A percentile compares a stretch with the other conserved stretches of the same genome.
Evolutionary conservation across 768 basidiomycete genomes (phyloP).

Genomic region (Lanmaoa pseudosensibilis): DNA sequence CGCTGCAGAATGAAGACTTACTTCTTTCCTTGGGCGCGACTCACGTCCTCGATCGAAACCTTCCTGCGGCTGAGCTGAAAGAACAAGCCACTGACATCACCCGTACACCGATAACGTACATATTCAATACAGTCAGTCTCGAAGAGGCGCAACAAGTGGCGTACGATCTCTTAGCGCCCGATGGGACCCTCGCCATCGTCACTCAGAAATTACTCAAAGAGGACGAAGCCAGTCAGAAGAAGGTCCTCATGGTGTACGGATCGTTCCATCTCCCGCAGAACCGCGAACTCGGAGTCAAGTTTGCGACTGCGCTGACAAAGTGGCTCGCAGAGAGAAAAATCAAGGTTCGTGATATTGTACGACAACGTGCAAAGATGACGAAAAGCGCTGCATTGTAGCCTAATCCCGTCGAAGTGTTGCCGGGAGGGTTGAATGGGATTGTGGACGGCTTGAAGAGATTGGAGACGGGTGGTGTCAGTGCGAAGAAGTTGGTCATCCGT

Average conservation of each 20-base stretch:
- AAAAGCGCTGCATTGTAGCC: too few relatives aligned
- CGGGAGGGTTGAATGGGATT: conserved; percentile 37
- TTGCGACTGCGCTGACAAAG: conserved; percentile 14
- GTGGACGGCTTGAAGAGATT: conserved; percentile 32
- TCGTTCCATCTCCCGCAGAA: conserved; percentile 5
- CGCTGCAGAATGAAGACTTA: conserved; percentile 28
- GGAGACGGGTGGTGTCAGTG: conserved; percentile 34
- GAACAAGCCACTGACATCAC: neutral
- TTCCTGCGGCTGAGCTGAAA: conserved; percentile 13
- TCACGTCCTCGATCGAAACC: conserved; percentile 33
- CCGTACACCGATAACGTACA: neutral
- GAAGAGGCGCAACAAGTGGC: conserved; percentile 33
- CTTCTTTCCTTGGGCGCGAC: conserved; percentile 39
- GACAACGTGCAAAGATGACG: neutral
- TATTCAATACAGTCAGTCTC: conserved; percentile 30
- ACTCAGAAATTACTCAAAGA: neutral
- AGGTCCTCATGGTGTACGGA: conserved; percentile 8
- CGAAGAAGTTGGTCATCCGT: conserved; percentile 39
- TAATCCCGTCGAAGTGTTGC: conserved; percentile 38
- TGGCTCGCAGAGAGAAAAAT: conserved; percentile 21
- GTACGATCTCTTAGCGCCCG: conserved; percentile 30
- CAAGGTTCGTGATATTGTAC: conserved; percentile 10
- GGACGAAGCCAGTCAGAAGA: neutral
- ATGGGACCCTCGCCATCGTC: conserved; percentile 29
- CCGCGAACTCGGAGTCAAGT: conserved; percentile 12